Base-by-base conservation (phyloP, 2,329 filamentous ascomycete species). In the Ceratocystis huliohia region DNA sequence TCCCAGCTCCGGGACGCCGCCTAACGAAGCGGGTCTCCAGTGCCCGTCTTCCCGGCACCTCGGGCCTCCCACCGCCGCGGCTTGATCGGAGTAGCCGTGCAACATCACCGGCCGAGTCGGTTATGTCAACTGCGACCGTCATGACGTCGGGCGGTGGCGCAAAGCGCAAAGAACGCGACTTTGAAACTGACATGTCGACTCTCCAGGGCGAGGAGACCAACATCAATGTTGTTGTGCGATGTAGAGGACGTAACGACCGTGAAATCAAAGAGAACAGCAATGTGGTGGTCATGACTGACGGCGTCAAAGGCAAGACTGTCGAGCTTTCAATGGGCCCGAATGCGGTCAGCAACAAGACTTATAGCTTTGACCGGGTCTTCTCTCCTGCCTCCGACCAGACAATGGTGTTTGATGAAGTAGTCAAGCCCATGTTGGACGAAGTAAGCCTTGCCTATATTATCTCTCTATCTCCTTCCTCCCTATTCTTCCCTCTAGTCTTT, bases 361-460 rank as follows among this genome's bases (percentile, higher is more conserved):
- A 99, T 74, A 87, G 88, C 70, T 99, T 99, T 74, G 94, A 99
- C 76, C 94, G 93, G 73, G 94, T 97, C 70, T 99, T 96, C 73
- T 96, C 94, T 0, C 89, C 89, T 0, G 94, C 93, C 0, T 93
- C 94, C 1, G 94, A 97, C 72, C 94, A 99, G 76, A 84, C 81
- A 64, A 95, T 96, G 82, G 81, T 99, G 7, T 99, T 94, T 73
- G 93, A 99, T 70, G 93, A 97, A 76, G 92, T 96, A 4, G 94
- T 97, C 17, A 86, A 87, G 70, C 95, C 95, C 0, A 93, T 99
- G 66, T 74, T 99, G 44, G 91, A 96, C 71, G 92, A 99, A 82
- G 91, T 95, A 75, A 70, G 81, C 72, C 57, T 45, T 65, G 22
- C 25, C 48, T n/a, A 15, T 4, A 4, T 63, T 7, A 25, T 48